Percentiles rank a stretch among this genome's conserved stretches.
phyloP scores from a whole-genome alignment of 2,329 filamentous ascomycete genomes.

The Sporothrix curviconia region DNA sequence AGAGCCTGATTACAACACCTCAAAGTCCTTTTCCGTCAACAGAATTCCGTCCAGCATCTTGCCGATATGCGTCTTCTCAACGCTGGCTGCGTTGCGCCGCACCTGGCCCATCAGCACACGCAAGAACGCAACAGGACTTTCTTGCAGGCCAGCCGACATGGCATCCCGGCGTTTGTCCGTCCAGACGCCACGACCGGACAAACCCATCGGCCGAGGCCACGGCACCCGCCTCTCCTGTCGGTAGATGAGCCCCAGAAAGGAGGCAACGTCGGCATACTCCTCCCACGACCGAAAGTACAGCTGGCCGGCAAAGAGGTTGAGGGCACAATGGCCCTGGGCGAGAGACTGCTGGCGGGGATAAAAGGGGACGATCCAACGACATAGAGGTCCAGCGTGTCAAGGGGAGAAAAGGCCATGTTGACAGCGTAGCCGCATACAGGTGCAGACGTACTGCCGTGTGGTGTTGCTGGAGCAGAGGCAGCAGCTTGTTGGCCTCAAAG shows the following conservation, averaged over 20 bases:
- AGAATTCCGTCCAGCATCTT: slow-evolving; percentile 44
- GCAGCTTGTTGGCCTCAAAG: slow-evolving; percentile 50
- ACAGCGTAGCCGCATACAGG: slow-evolving; percentile 44
- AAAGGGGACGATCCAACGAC: slow-evolving; percentile 27
- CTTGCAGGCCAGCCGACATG: slow-evolving; percentile 3
- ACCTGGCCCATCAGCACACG: slow-evolving; percentile 31
- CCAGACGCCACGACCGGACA: no score
- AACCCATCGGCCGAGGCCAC: slow-evolving; percentile 30
- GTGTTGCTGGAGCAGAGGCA: slow-evolving; percentile 30
- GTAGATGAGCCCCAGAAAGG: slow-evolving; percentile 44
- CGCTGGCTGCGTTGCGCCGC: slow-evolving; percentile 31
- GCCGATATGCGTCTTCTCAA: slow-evolving; percentile 38
- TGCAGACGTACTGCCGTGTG: slow-evolving; percentile 36
- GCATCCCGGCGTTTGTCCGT: slow-evolving; percentile 7
- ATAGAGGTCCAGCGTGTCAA: slow-evolving; percentile 43
- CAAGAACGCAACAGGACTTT: slow-evolving; percentile 34
- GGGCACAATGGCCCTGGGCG: slow-evolving; percentile 38
- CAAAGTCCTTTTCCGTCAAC: slow-evolving; percentile 23
- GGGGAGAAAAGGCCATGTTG: slow-evolving; percentile 29
- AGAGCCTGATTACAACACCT: no score
- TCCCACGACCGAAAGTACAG: slow-evolving; percentile 51
- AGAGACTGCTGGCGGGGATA: slow-evolving; percentile 24
- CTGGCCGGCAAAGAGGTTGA: slow-evolving; percentile 64
- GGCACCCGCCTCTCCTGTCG: slow-evolving; percentile 14
- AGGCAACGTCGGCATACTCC: slow-evolving; percentile 49